phyloP scores from a whole-genome alignment of 257 asterid species.

The Solanum pinnatisectum region DNA sequence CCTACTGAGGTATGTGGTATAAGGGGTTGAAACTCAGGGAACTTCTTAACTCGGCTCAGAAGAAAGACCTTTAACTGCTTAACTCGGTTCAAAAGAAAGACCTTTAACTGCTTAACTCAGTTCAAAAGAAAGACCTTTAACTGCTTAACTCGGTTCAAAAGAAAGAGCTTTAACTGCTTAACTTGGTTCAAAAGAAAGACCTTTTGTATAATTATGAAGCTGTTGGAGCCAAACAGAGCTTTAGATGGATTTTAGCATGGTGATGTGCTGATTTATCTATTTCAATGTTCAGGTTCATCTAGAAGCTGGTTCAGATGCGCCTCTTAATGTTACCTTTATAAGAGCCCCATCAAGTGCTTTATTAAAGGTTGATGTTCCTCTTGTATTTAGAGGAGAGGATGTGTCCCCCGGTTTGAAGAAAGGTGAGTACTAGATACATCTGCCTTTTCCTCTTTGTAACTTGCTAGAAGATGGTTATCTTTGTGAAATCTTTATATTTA shows the following conservation, averaged over 20 bases:
- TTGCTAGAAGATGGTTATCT: background rate
- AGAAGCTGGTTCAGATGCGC: constrained; percentile 71
- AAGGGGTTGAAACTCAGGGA: background rate
- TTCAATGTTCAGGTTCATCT: constrained; percentile 66
- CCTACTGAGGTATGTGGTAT: background rate
- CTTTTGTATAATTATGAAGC: background rate
- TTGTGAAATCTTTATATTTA: background rate
- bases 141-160: background rate
- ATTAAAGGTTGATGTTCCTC: constrained; percentile 74
- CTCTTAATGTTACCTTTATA: constrained; percentile 80
- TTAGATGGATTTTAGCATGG: background rate
- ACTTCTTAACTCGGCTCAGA: background rate
- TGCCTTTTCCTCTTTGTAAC: background rate
- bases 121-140: background rate
- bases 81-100: background rate
- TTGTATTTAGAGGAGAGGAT: constrained; percentile 77
- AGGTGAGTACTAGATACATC: constrained; percentile 31
- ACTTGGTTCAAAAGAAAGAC: background rate
- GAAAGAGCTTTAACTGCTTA: background rate
- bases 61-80: background rate
- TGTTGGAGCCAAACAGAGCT: background rate
- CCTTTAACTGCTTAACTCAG: background rate
- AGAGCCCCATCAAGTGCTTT: constrained; percentile 77
- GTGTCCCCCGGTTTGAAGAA: constrained; percentile 78
- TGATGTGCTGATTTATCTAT: constrained; percentile 15